Base-by-base conservation (phyloP, 768 basidiomycete species). In the Hebeloma cylindrosporum region DNA sequence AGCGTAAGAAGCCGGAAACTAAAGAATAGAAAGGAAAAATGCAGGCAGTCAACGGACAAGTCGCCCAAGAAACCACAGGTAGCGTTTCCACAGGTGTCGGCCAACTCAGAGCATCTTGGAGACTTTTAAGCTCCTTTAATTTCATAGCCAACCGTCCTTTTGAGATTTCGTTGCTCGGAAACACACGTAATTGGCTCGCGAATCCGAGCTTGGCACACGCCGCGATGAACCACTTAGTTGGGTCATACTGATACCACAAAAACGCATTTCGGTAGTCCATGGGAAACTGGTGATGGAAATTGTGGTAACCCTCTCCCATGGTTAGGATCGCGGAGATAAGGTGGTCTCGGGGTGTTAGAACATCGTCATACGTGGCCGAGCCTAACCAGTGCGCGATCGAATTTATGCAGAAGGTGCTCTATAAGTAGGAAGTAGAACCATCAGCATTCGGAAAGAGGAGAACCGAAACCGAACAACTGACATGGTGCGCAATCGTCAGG, bases 181-280 rank as follows among this genome's bases (percentile, higher is more conserved):
- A 96, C 27, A 79, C 74, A 54, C 85, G 83, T 47, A 96, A 75
- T 60, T 93, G 79, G 32, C 71, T 80, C n/a, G 93, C 93, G 22
- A 93, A 66, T 3, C 90, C 85, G 21, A 90, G 37, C 36, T 60
- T 48, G 16, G 72, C 74, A 54, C 82, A 84, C 29, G 70, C 51
- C 14, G 74, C 80, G 59, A 96, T 96, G 71, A 96, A 93, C 93
- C 93, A 94, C 68, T 95, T 93, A 3, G 93, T 93, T 3, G 91
- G 91, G 60, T 93, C 90, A 58, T 92, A 93, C 63, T 93, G 91
- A 58, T 85, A 87, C 85, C 84, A 88, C 14, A 73, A 63, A 52
- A 78, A 80, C 4, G 88, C 88, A 58, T 91, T 91, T 34, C 89
- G 72, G 67, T 81, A 87, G 59, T 88, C 86, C 85, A 85, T 88